Base-by-base conservation (phyloP, 83 land plant genomes). In the Isoetes engelmannii region DNA sequence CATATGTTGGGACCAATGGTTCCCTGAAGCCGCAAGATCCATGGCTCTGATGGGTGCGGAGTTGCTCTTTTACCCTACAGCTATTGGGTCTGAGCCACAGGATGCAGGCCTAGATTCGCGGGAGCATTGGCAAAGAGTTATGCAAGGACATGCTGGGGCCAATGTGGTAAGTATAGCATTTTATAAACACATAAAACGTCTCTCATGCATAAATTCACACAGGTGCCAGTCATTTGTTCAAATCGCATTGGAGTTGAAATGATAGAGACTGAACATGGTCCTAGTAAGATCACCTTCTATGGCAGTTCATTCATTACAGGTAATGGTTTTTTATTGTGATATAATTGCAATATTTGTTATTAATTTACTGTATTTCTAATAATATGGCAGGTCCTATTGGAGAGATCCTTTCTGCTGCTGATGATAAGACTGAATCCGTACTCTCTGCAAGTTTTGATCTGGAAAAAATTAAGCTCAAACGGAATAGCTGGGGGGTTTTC, bases 81-180 rank as follows among this genome's bases (percentile, higher is more conserved):
- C 98, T 51, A 92, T 92, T 72, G 96, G 98, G 45, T 78, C 84
- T 45, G 98, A 92, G 74, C 98, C 98, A 45, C 98, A 93, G 72
- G 96, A 90, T 70, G 58, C 47, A 0, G 87, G 79, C 7, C 88
- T 93, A 72, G 92, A 90, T 83, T 90, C 98, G 41, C 58, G 88
- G 56, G 84, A 83, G 58, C 98, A 93, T 63, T 93, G 98, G 98
- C 82, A 80, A 72, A 63, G 98, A 57, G 98, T 93, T 5, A 93
- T 93, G 96, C 98, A 93, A 80, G 98, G 98, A 10, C 98, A 93
- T 83, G 98, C 98, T 60, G 98, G 98, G 9, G 98, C 98, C 19
- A 93, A 93, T 79, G 42, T 93, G 78, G 97, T 88, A 81, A 71
- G 81, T 74, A 46, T 4, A 3, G 53, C 67, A 7, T 43, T 63